Evolutionary conservation across 2,329 filamentous ascomycete species (phyloP).

Genomic region (Aspergillus sp.): DNA sequence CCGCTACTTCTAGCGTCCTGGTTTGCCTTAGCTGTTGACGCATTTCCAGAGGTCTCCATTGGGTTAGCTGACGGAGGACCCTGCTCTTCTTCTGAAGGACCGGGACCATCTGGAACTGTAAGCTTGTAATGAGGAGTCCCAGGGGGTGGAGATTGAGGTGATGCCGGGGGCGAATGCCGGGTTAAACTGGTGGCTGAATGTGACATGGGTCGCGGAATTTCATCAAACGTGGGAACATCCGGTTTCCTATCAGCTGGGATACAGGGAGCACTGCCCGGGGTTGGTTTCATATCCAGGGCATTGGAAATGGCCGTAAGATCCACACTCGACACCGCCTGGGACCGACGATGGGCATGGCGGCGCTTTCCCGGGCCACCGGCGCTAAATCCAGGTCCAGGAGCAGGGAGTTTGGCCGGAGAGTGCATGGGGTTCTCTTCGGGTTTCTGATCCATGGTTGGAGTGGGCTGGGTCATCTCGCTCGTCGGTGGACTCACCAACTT

Average conservation of each 20-base stretch:
- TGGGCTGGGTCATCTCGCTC: slow-evolving; percentile 45
- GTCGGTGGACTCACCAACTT: slow-evolving; percentile 49
- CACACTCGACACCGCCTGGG: slow-evolving; percentile 71
- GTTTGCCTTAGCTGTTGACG: slow-evolving; percentile 56
- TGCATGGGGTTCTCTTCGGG: slow-evolving; percentile 14
- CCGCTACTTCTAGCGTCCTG: slow-evolving; percentile 67
- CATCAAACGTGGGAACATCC: slow-evolving; percentile 20
- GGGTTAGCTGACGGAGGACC: slow-evolving; percentile 76
- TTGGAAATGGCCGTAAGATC: slow-evolving; percentile 56
- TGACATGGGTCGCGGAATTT: slow-evolving; percentile 25
- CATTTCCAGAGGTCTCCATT: slow-evolving; percentile 71
- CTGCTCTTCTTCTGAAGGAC: slow-evolving; percentile 42
- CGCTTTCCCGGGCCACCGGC: slow-evolving; percentile 44
- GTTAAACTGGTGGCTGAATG: slow-evolving; percentile 24
- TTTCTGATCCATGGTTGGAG: neutral
- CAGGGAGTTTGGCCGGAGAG: slow-evolving; percentile 18
- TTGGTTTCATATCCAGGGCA: slow-evolving; percentile 31
- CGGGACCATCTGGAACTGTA: slow-evolving; percentile 8
- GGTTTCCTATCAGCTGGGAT: slow-evolving; percentile 38
- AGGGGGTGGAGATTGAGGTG: slow-evolving; percentile 9
- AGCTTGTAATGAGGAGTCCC: slow-evolving; percentile 1
- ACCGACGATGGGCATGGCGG: slow-evolving; percentile 73
- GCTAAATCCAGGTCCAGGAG: slow-evolving; percentile 28
- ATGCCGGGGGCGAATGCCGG: slow-evolving; percentile 26
- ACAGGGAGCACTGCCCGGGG: slow-evolving; percentile 53